Percentiles rank a stretch among this genome's conserved stretches.
Evolutionary conservation across 225 moss, liverwort and hornwort genomes (phyloP).

Genomic region (Pseudisothecium myosuroides): DNA sequence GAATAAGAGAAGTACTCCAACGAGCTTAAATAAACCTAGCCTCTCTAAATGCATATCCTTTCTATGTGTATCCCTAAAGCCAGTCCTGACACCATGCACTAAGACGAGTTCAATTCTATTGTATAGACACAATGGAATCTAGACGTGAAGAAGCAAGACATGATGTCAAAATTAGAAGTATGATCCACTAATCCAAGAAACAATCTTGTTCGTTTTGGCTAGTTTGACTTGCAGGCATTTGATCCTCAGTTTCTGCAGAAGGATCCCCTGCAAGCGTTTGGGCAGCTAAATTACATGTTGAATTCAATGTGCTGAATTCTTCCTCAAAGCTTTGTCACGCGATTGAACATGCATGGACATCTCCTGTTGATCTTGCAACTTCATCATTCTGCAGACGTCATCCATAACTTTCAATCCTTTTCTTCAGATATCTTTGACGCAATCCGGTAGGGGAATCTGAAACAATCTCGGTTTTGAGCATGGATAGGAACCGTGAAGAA

Average conservation of each 20-base stretch:
- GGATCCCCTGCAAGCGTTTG: conserved; percentile 1
- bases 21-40: no score
- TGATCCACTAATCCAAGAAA: not conserved
- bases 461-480: not conserved
- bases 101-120: no score
- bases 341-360: not conserved
- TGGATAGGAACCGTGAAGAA: not conserved
- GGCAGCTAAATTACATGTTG: conserved; percentile 3
- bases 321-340: conserved; percentile 15
- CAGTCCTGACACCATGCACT: no score
- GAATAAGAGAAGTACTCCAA: no score
- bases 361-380: not conserved
- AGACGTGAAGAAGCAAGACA: no score
- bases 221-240: conserved; percentile 54
- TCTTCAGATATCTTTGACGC: not conserved
- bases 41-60: no score
- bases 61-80: no score
- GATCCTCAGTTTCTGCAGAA: conserved; percentile 27
- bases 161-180: not conserved
- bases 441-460: conserved; percentile 8
- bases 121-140: no score
- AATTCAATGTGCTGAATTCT: not conserved
- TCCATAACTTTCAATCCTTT: conserved; percentile 9
- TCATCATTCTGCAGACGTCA: not conserved
- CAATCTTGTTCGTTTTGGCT: conserved; percentile 49